Percentiles rank a stretch among this genome's conserved stretches.
Evolutionary conservation across 495 filamentous ascomycete species (phyloP).

Genomic region (Trichocladium uniseriatum): DNA sequence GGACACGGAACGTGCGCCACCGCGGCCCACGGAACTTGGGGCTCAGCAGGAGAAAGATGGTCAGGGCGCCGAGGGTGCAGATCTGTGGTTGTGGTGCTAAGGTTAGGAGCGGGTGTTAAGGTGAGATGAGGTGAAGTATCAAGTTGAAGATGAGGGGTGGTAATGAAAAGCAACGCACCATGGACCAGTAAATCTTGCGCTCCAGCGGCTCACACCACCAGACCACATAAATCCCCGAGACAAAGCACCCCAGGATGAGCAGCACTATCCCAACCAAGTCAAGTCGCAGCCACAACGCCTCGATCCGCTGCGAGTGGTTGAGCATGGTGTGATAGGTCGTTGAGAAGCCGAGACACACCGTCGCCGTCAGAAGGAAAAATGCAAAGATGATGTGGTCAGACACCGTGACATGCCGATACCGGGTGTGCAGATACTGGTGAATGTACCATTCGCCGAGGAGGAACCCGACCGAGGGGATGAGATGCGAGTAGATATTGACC

Average conservation of each 20-base stretch:
- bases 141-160: neutral
- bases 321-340: conserved; percentile 42
- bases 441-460: conserved; percentile 25
- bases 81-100: conserved; percentile 43
- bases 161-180: conserved; percentile 37
- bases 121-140: neutral
- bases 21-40: conserved; percentile 60
- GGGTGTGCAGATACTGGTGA: conserved; percentile 21
- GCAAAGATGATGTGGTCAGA: conserved; percentile 35
- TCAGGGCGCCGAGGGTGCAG: conserved; percentile 52
- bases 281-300: conserved; percentile 34
- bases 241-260: conserved; percentile 38
- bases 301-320: conserved; percentile 39
- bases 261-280: conserved; percentile 43
- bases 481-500: conserved; percentile 41
- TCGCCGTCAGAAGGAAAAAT: conserved; percentile 32
- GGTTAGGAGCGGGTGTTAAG: neutral
- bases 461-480: conserved; percentile 30
- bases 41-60: conserved; percentile 51
- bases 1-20: conserved; percentile 66
- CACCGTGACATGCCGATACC: conserved; percentile 22
- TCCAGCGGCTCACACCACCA: conserved; percentile 44
- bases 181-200: conserved; percentile 57
- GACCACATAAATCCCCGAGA: conserved; percentile 42
- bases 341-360: conserved; percentile 35